Base-by-base conservation (phyloP, 345 rosid genomes). In the Nephelium lappaceum region DNA sequence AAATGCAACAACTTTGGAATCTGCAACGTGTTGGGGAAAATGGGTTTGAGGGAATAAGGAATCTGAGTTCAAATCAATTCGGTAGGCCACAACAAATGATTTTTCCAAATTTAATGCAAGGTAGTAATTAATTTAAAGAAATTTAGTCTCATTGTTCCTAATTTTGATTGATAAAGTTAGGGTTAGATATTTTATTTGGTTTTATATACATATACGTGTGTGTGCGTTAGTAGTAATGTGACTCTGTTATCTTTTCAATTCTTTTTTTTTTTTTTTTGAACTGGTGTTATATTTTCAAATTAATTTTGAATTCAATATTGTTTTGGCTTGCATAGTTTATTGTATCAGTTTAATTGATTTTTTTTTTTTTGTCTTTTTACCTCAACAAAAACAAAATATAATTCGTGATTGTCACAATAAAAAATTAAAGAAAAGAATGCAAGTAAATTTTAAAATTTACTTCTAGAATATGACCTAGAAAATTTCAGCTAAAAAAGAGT, bases 41-140 rank as follows among this genome's bases (percentile, higher is more conserved):
- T 61, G 82, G 84, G 21, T 1, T 76, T 11, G 49, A 64, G 31
- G 67, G 72, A 63, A n/a, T 57, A 73, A 45, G 12, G 75, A 71
- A 77, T 67, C 74, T 64, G 41, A 64, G 15, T 58, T 47, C 11
- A 16, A 41, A 16, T 65, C 74, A 12, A 63, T 45, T 51, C 23
- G 74, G 16, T 49, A 12, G 64, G 15, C 4, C 24, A 9, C 70
- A 27, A 8, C 76, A 72, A 62, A 18, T 73, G 71, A 15, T 24
- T 75, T 75, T 16, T 7, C n/a, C 24, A n/a, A 64, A 64, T 45
- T 36, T 47, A 62, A 64, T 19, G 45, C 62, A 64, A 64, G 78
- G 78, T 75, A 31, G 36, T 31, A 31, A 31, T 31, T 31, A 31
- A 31, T 31, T 31, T 31, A 31, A 31, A 31, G 36, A 31, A 31